These are phyloP conservation scores for Clonostachys sp. DNA, from an alignment of 2,329 filamentous ascomycete genomes.

Conservation along the genomic window DNA sequence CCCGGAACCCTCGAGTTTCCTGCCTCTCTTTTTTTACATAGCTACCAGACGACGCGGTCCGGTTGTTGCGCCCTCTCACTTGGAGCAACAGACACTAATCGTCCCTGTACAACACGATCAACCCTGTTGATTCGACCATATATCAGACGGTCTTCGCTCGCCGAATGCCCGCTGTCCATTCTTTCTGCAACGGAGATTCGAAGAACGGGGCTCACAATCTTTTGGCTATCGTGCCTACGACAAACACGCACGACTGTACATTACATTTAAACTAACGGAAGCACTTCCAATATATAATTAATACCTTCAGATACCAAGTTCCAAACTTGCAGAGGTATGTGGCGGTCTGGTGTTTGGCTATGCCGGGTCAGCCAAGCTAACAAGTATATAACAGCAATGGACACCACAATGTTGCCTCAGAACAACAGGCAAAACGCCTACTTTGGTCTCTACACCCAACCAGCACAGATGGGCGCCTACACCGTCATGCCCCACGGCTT, in stretches of 20 bases:
- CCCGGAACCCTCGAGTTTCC: constrained; percentile 34
- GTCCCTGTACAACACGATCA: constrained; percentile 2
- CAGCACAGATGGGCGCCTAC: constrained; percentile 43
- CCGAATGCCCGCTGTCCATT: constrained; percentile 3
- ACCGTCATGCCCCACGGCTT: constrained; percentile 58
- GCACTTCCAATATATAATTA: background rate
- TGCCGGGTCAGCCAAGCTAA: too few species aligned
- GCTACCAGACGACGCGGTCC: too few species aligned
- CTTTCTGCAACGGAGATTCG: background rate
- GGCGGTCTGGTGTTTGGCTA: too few species aligned
- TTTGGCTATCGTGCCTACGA: constrained; percentile 2
- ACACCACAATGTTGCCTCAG: constrained; percentile 54
- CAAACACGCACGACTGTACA: background rate
- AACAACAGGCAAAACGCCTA: constrained; percentile 73
- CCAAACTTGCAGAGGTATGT: constrained; percentile 7
- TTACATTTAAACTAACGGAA: constrained; percentile 1
- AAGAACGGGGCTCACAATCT: constrained; percentile 4
- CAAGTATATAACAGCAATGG: constrained; percentile 47
- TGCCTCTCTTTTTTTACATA: constrained; percentile 34
- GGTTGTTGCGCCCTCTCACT: background rate
- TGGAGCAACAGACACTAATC: constrained; percentile 1
- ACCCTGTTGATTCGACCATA: constrained; percentile 7
- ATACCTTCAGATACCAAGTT: background rate
- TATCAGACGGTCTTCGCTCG: too few species aligned
- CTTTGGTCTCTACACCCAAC: constrained; percentile 54